Conservation (phyloP, 169 alveolate genomes). For the Plasmodium knowlesi region DNA sequence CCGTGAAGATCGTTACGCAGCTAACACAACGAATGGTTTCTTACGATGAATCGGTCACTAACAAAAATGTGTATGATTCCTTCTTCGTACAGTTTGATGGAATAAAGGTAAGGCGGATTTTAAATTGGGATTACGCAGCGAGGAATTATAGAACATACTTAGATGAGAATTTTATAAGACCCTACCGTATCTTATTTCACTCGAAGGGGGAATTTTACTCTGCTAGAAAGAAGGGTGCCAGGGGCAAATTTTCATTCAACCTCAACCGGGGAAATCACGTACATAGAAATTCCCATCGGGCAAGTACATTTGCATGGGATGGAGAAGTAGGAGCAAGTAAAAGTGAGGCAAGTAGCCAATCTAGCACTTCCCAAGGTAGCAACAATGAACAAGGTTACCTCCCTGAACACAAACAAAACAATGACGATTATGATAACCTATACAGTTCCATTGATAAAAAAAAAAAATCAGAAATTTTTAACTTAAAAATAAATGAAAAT, state of each 20-base stretch:
- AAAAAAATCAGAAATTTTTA: conserved; percentile 46
- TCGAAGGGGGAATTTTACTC: background rate
- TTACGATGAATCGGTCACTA: conserved; percentile 7
- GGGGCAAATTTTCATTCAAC: conserved; percentile 20
- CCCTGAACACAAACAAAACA: background rate
- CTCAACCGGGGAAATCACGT: background rate
- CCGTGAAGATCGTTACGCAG: conserved; percentile 26
- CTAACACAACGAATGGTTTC: conserved; percentile 30
- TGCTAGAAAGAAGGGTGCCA: background rate
- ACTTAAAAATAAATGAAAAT: background rate
- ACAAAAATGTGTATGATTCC: conserved; percentile 45
- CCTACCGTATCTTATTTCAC: conserved; percentile 18
- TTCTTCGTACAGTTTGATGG: conserved; percentile 68
- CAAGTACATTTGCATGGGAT: background rate
- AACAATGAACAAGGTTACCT: background rate
- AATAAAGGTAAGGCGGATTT: conserved; percentile 30
- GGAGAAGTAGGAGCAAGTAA: background rate
- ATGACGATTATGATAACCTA: background rate
- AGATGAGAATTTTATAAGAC: conserved; percentile 48
- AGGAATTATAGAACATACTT: conserved; percentile 30
- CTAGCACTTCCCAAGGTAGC: background rate
- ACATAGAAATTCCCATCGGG: background rate
- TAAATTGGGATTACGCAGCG: conserved; percentile 67
- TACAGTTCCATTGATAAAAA: conserved; percentile 13
- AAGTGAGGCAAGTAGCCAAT: background rate